Conservation (phyloP, 148 eudicot species). For the Mesembryanthemum crystallinum region DNA sequence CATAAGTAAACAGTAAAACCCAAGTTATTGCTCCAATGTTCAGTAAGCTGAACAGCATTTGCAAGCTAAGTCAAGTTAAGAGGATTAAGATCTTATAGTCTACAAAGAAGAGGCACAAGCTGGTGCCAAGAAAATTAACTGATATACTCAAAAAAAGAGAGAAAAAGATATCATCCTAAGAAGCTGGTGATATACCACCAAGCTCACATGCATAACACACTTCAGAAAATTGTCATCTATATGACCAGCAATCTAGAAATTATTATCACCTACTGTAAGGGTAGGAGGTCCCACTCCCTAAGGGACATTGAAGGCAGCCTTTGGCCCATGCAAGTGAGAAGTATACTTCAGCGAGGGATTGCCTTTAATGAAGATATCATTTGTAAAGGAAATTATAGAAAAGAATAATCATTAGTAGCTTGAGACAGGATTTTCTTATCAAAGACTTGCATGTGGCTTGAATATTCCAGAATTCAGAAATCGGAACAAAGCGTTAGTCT, state of each 20-base stretch:
- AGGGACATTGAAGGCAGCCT: neutral
- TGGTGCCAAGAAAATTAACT: neutral
- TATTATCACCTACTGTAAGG: too few relatives aligned
- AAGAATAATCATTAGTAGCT: neutral
- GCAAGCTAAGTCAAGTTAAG: neutral
- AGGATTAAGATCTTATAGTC: neutral
- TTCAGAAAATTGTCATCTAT: too few relatives aligned
- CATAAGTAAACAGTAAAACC: constrained; percentile 13
- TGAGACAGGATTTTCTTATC: too few relatives aligned
- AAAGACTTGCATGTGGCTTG: too few relatives aligned
- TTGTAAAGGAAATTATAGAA: too few relatives aligned
- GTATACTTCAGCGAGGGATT: neutral
- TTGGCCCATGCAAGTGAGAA: too few relatives aligned
- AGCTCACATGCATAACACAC: too few relatives aligned
- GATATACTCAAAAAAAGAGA: neutral
- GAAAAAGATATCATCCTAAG: neutral
- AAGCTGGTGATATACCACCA: too few relatives aligned
- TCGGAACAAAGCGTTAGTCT: too few relatives aligned
- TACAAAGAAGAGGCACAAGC: neutral
- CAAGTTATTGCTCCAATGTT: neutral
- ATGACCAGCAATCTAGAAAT: too few relatives aligned
- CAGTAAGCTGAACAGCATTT: neutral
- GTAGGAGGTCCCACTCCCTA: neutral
- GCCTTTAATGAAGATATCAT: too few relatives aligned
- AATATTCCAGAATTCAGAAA: too few relatives aligned